Evolutionary conservation across 257 asterid genomes (phyloP), one percentile per base, ranked within the genome.

Genomic region (Solanum piurae): DNA sequence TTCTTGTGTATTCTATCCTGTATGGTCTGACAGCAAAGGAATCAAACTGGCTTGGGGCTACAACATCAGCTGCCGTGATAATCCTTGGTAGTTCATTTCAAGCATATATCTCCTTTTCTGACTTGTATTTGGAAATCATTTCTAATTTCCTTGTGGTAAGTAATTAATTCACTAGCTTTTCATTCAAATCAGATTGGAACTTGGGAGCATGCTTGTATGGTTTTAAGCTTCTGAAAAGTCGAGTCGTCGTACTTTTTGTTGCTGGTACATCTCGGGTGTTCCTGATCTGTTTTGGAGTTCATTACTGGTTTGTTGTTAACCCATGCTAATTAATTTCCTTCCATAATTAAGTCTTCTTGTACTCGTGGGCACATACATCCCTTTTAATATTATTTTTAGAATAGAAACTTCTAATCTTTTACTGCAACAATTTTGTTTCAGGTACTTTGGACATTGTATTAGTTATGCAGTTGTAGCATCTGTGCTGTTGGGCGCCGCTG

Each of bases 21-120:
- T 97, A 97, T 93, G 99, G 99, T 86, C 94, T 97, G 87, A 97
- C 99, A 58, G 99, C 99, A 83, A 97, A 96, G 92, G 99, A 97
- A 90, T 96, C 99, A 75, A 96, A 94, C 90, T 97, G 98, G 98
- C 98, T 97, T 90, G 99, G 98, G 88, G 99, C 99, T 76, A 93
- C 95, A 77, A 97, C 99, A 29, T 97, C 99, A 71, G 97, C 95
- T 87, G 98, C 99, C 62, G 96, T 96, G 83, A 94, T 96, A 83
- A 97, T 97, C 89, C 99, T 97, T 86, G 99, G 99, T 97, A 96
- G 79, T 87, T 88, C 89, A 64, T 73, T 83, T 64, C 5, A 72
- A 86, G 58, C 55, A 75, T 79, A 80, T 64, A 75, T 87, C 44
- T 36, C 12, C 27, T 36, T 84, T 74, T 86, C 83, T 36, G 55